These are phyloP conservation scores for Botryotinia calthae DNA, from an alignment of 2,329 filamentous ascomycete species.

Conservation along the genomic window DNA sequence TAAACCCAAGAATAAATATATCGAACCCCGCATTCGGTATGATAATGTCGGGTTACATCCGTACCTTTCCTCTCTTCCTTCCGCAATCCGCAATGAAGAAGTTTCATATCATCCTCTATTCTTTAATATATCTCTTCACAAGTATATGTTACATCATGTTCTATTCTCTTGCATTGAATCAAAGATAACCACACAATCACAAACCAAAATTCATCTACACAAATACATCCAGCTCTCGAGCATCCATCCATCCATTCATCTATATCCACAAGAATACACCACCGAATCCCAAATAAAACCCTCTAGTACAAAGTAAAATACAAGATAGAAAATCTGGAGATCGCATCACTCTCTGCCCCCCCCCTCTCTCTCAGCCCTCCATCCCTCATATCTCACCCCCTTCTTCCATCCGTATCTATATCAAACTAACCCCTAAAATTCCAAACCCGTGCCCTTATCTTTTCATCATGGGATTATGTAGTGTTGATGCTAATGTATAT, in stretches of 20 bases:
- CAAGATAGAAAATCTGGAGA: background rate
- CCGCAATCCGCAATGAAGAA: background rate
- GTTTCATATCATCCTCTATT: background rate
- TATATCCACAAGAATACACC: background rate
- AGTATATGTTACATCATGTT: background rate
- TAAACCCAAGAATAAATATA: too few species aligned
- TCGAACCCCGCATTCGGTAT: background rate
- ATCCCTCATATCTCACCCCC: too few species aligned
- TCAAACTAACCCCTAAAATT: too few species aligned
- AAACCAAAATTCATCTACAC: background rate
- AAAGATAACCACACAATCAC: background rate
- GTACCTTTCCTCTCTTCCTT: background rate
- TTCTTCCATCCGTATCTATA: too few species aligned
- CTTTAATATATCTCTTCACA: background rate
- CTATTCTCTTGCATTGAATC: too few species aligned
- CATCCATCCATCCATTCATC: background rate
- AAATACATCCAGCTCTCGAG: too few species aligned
- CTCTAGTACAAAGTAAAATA: background rate
- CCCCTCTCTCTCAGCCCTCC: too few species aligned
- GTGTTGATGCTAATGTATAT: too few species aligned
- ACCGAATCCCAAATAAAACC: background rate
- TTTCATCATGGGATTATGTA: too few species aligned
- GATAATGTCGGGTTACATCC: background rate
- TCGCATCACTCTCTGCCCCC: too few species aligned
- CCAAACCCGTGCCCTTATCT: too few species aligned